Conservation (phyloP, 2,329 filamentous ascomycete species). For the Ampelomyces quisqualis region DNA sequence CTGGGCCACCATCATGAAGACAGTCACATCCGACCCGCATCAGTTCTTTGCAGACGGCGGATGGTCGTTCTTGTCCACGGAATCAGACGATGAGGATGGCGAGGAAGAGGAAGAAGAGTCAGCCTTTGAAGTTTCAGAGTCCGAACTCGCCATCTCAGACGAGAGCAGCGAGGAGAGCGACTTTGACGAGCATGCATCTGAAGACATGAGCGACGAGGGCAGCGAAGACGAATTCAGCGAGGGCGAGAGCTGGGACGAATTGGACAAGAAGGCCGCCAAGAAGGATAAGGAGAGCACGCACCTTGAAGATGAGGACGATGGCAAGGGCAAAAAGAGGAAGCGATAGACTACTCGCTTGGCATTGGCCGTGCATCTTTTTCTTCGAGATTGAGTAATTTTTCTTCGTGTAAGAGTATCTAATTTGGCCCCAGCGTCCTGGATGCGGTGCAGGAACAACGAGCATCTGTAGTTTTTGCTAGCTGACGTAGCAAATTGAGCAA, state of each 20-base stretch:
- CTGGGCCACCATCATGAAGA: slow-evolving; percentile 99
- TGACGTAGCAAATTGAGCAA: no score
- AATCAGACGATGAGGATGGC: slow-evolving; percentile 79
- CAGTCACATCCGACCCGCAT: slow-evolving; percentile 88
- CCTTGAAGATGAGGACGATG: slow-evolving; percentile 54
- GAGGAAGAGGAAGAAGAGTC: slow-evolving; percentile 82
- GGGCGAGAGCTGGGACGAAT: slow-evolving; percentile 90
- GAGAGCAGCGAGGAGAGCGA: slow-evolving; percentile 86
- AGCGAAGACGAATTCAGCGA: slow-evolving; percentile 55
- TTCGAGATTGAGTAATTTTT: background rate
- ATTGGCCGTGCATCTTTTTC: background rate
- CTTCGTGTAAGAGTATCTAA: slow-evolving; percentile 5
- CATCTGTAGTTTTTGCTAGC: no score
- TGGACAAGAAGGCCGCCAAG: slow-evolving; percentile 79
- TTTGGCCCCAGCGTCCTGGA: background rate
- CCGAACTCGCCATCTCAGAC: slow-evolving; percentile 70
- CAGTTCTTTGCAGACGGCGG: slow-evolving; percentile 94
- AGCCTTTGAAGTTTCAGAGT: slow-evolving; percentile 87
- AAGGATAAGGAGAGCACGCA: slow-evolving; percentile 59
- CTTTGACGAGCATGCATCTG: slow-evolving; percentile 85
- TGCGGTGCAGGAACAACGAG: no score
- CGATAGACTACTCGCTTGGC: slow-evolving; percentile 11
- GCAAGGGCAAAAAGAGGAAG: slow-evolving; percentile 70
- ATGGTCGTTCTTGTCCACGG: slow-evolving; percentile 87
- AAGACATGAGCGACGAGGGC: slow-evolving; percentile 70